Evolutionary conservation across 2,329 filamentous ascomycete species (phyloP).

Genomic region (Epichloe sylvatica): DNA sequence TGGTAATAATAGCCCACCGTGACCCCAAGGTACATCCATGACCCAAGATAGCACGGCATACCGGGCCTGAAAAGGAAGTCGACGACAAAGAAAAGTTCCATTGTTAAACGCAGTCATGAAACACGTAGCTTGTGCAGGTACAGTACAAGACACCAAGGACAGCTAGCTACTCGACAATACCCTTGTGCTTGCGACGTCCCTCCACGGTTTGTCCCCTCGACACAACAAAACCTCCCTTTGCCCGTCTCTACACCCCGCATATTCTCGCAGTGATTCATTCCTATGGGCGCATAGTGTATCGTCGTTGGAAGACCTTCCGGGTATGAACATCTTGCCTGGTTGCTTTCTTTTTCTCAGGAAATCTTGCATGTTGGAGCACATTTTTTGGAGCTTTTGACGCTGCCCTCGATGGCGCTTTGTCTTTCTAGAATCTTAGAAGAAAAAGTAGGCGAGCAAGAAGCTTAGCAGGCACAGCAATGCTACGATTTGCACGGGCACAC

Average conservation of each 20-base stretch:
- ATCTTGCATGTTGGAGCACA: no score
- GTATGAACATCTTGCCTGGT: no score
- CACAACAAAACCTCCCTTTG: neutral
- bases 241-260: neutral
- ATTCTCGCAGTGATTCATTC: no score
- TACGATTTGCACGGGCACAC: conserved; percentile 75
- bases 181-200: neutral
- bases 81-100: neutral
- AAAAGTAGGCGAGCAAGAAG: conserved; percentile 89
- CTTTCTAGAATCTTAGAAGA: conserved; percentile 50
- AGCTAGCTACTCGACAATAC: neutral
- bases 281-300: neutral
- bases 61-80: no score
- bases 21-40: no score
- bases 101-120: neutral
- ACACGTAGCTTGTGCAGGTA: conserved; percentile 2
- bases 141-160: neutral
- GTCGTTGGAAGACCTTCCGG: no score
- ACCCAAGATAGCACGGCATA: no score
- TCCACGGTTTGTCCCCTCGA: no score
- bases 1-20: no score
- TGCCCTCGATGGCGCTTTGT: neutral
- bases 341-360: no score
- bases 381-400: no score
- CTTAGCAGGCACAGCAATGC: conserved; percentile 74